Conservation (phyloP, 2,329 filamentous ascomycete genomes). For the Stemphylium vesicarium region DNA sequence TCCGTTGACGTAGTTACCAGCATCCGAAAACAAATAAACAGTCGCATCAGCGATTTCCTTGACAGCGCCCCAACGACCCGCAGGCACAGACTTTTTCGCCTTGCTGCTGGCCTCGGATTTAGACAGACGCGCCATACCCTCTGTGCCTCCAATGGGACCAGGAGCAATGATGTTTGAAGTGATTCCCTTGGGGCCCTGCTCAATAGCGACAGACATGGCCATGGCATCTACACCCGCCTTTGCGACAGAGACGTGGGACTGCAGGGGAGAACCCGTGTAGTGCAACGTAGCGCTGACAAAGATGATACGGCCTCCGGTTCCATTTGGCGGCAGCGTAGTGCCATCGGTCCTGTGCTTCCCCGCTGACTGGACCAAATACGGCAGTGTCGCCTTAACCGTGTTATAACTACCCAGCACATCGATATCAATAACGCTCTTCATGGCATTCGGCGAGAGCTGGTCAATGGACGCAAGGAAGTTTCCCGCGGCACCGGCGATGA, state of each 20-base stretch:
- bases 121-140: conserved; percentile 60
- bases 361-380: conserved; percentile 79
- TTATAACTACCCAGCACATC: conserved; percentile 94
- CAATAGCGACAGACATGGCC: conserved; percentile 78
- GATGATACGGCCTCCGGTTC: conserved; percentile 81
- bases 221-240: conserved; percentile 92
- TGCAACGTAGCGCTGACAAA: conserved; percentile 92
- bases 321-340: conserved; percentile 53
- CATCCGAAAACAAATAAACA: conserved; percentile 84
- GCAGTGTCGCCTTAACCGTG: conserved; percentile 89
- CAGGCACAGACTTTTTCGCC: conserved; percentile 61
- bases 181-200: conserved; percentile 86
- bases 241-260: conserved; percentile 87
- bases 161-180: conserved; percentile 89
- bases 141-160: conserved; percentile 83
- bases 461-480: conserved; percentile 92
- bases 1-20: conserved; percentile 85
- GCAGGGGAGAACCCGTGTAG: conserved; percentile 83
- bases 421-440: conserved; percentile 96
- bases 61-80: conserved; percentile 77
- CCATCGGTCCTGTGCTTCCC: conserved; percentile 66
- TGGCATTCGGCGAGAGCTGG: conserved; percentile 83
- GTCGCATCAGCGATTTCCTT: conserved; percentile 93
- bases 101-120: conserved; percentile 40
- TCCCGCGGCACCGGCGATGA: conserved; percentile 92